A percentile compares a stretch with the other conserved stretches of the same genome.
Evolutionary conservation across 345 rosid genomes (phyloP).

Genomic region (Camelina laxa): DNA sequence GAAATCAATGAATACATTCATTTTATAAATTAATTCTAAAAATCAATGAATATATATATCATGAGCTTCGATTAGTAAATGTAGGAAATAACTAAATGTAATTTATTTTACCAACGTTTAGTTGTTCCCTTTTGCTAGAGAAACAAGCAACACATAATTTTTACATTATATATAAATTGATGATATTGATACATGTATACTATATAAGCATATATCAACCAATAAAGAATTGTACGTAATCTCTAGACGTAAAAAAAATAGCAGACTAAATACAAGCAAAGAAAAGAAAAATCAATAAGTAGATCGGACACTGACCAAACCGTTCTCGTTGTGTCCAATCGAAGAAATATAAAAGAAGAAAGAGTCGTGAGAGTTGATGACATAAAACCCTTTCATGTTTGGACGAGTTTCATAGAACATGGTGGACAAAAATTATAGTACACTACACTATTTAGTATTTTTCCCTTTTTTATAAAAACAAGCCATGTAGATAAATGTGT

Average conservation of each 20-base stretch:
- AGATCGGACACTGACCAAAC: slow-evolving; percentile 33
- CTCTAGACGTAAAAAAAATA: neutral
- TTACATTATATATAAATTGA: too few species aligned
- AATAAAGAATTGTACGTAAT: neutral
- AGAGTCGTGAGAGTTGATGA: slow-evolving; percentile 26
- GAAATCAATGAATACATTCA: too few species aligned
- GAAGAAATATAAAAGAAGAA: slow-evolving; percentile 18
- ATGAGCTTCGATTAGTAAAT: neutral
- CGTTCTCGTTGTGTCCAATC: slow-evolving; percentile 43
- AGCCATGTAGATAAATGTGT: slow-evolving; percentile 1
- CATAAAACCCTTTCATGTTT: slow-evolving; percentile 27
- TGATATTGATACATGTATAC: neutral
- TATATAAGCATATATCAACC: neutral
- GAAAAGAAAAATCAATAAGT: slow-evolving; percentile 1
- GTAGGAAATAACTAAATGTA: neutral
- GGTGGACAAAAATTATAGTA: slow-evolving; percentile 25
- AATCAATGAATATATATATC: neutral
- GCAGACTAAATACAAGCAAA: neutral
- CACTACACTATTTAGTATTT: slow-evolving; percentile 24
- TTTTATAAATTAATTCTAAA: too few species aligned
- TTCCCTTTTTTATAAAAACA: neutral
- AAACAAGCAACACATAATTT: neutral
- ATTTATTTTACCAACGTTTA: neutral
- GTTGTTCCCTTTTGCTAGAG: neutral
- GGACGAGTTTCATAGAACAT: slow-evolving; percentile 33